Percentiles rank a stretch among this genome's conserved stretches.
Conservation (phyloP, 805 yeast genomes). For the Candida krabiensis region DNA sequence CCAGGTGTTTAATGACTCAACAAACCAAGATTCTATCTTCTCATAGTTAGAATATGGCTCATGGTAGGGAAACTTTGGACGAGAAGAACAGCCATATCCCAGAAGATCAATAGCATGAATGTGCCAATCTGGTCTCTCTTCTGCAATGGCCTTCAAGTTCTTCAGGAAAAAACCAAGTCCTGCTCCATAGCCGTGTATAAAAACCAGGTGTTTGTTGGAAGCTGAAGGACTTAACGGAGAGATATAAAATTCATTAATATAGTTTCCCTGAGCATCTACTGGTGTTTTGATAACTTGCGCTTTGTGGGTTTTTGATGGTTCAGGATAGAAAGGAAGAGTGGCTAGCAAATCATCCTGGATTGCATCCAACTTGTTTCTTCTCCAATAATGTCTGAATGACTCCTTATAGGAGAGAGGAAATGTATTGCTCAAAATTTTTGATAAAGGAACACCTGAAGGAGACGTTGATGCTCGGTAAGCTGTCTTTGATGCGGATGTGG, state of each 20-base stretch:
- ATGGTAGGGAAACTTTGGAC: constrained; percentile 62
- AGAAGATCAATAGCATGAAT: constrained; percentile 84
- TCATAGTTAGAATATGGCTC: constrained; percentile 39
- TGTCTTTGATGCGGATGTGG: too few species aligned
- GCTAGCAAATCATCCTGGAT: constrained; percentile 47
- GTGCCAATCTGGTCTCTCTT: constrained; percentile 52
- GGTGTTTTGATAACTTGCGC: constrained; percentile 54
- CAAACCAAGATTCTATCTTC: constrained; percentile 61
- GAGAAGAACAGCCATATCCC: constrained; percentile 88
- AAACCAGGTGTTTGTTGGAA: constrained; percentile 52
- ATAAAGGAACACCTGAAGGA: constrained; percentile 66
- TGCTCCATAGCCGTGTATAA: constrained; percentile 94
- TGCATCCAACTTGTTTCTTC: constrained; percentile 25
- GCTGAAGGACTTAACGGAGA: constrained; percentile 32
- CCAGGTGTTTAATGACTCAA: constrained; percentile 68
- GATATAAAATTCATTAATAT: constrained; percentile 76
- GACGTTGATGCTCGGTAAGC: constrained; percentile 54
- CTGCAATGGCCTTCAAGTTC: constrained; percentile 49
- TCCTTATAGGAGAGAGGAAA: constrained; percentile 59
- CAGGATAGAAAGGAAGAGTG: constrained; percentile 58
- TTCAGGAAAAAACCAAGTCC: constrained; percentile 79
- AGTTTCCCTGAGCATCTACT: constrained; percentile 45
- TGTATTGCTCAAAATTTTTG: constrained; percentile 48
- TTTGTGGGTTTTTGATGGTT: constrained; percentile 45
- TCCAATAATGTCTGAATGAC: constrained; percentile 52